Percentiles rank a stretch among this genome's conserved stretches.
Evolutionary conservation across 2,329 filamentous ascomycete genomes (phyloP).

Genomic region (Sporothrix globosa): DNA sequence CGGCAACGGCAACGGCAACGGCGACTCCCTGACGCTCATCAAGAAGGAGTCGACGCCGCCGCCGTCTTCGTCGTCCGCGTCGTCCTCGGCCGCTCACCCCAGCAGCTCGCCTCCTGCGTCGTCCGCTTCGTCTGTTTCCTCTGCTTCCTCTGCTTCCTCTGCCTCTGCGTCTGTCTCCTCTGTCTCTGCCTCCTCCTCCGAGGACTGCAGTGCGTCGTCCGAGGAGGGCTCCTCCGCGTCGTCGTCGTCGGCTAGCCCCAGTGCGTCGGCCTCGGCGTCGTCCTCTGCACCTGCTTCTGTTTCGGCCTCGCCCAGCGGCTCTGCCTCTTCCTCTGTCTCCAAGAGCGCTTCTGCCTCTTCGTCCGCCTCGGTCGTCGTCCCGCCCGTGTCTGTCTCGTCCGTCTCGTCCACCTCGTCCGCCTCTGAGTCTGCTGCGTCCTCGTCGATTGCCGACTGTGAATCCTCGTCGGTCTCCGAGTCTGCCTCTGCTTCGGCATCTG

Average conservation of each 20-base stretch:
- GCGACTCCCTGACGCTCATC: slow-evolving; percentile 44
- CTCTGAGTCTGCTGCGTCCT: neutral
- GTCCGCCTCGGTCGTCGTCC: neutral
- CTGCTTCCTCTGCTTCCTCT: neutral
- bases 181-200: neutral
- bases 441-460: slow-evolving; percentile 19
- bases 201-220: slow-evolving; percentile 20
- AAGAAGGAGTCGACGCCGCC: slow-evolving; percentile 30
- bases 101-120: neutral
- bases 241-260: neutral
- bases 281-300: neutral
- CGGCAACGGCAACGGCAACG: slow-evolving; percentile 47
- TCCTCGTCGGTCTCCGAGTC: neutral
- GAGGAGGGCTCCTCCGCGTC: neutral
- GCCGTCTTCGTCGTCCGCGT: neutral
- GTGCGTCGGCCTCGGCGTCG: neutral
- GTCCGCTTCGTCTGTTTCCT: neutral
- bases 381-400: neutral
- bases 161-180: neutral
- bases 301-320: neutral
- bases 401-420: neutral
- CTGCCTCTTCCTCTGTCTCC: neutral
- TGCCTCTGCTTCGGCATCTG: neutral
- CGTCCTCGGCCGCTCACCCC: neutral
- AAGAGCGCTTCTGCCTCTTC: neutral